Percentiles rank a stretch among this genome's conserved stretches.
phyloP scores from a whole-genome alignment of 169 alveolate genomes.

The Prorocentrum cordatum region DNA sequence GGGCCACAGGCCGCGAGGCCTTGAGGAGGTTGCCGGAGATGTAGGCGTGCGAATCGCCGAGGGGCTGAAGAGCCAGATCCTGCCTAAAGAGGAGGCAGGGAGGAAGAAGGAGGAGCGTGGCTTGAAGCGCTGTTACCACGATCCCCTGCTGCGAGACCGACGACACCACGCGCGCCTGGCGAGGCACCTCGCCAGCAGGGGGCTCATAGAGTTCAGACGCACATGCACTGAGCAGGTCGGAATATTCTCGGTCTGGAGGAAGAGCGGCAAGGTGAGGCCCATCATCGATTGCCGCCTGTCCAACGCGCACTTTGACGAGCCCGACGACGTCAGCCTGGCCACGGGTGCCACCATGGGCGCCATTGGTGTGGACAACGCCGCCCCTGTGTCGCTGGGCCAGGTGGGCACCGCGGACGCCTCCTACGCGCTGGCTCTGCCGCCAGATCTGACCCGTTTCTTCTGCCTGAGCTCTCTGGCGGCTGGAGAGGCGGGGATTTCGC shows the following conservation, averaged over 20 bases:
- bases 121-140: too few relatives aligned
- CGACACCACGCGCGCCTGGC: too few relatives aligned
- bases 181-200: too few relatives aligned
- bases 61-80: too few relatives aligned
- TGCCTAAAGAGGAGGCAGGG: too few relatives aligned
- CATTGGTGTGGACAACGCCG: neutral
- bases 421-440: neutral
- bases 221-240: neutral
- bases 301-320: neutral
- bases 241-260: neutral
- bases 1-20: too few relatives aligned
- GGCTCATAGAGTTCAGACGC: neutral
- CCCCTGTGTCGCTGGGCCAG: neutral
- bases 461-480: too few relatives aligned
- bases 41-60: too few relatives aligned
- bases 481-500: too few relatives aligned
- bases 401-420: conserved; percentile 2
- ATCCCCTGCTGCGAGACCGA: too few relatives aligned
- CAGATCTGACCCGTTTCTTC: neutral
- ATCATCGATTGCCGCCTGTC: neutral
- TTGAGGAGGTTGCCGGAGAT: too few relatives aligned
- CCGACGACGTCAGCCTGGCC: neutral
- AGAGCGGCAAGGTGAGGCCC: neutral
- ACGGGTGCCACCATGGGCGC: neutral
- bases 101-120: too few relatives aligned